A percentile compares a stretch with the other conserved stretches of the same genome.
phyloP scores from a whole-genome alignment of 78 protist species.

The Chrysochromulina parva region DNA sequence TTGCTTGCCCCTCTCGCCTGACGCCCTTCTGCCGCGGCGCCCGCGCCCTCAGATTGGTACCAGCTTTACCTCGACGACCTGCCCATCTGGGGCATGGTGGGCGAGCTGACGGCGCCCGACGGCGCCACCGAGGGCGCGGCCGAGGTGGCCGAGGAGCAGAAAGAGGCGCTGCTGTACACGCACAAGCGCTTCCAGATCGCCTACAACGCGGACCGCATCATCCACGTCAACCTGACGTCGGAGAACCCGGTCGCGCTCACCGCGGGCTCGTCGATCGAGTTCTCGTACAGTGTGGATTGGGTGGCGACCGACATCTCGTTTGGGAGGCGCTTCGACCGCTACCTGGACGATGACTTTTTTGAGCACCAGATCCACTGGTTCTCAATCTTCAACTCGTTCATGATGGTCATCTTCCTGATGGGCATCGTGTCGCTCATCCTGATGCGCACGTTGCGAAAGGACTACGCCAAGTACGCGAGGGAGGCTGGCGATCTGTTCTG shows the following conservation, averaged over 20 bases:
- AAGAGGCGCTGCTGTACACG: slow-evolving; percentile 58
- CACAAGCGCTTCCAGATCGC: slow-evolving; percentile 70
- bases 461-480: not conserved
- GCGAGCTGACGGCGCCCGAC: slow-evolving; percentile 19
- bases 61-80: slow-evolving; percentile 77
- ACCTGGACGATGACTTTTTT: slow-evolving; percentile 82
- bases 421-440: slow-evolving; percentile 72
- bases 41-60: slow-evolving; percentile 6
- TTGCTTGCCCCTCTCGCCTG: no score
- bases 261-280: slow-evolving; percentile 22
- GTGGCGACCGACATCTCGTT: slow-evolving; percentile 21
- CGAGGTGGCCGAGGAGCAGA: not conserved
- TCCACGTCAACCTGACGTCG: slow-evolving; percentile 71
- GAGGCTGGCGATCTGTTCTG: slow-evolving; percentile 23
- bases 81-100: slow-evolving; percentile 90
- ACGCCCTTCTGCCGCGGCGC: no score
- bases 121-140: not conserved
- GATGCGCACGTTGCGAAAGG: slow-evolving; percentile 69
- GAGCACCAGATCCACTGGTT: slow-evolving; percentile 92
- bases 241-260: slow-evolving; percentile 36
- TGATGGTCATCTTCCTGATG: slow-evolving; percentile 87
- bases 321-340: slow-evolving; percentile 70
- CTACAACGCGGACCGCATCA: slow-evolving; percentile 71
- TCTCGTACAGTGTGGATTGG: slow-evolving; percentile 68
- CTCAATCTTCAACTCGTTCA: slow-evolving; percentile 84